These are phyloP conservation scores for Alternaria sp. DNA, from an alignment of 2,329 filamentous ascomycete species.

Conservation along the genomic window DNA sequence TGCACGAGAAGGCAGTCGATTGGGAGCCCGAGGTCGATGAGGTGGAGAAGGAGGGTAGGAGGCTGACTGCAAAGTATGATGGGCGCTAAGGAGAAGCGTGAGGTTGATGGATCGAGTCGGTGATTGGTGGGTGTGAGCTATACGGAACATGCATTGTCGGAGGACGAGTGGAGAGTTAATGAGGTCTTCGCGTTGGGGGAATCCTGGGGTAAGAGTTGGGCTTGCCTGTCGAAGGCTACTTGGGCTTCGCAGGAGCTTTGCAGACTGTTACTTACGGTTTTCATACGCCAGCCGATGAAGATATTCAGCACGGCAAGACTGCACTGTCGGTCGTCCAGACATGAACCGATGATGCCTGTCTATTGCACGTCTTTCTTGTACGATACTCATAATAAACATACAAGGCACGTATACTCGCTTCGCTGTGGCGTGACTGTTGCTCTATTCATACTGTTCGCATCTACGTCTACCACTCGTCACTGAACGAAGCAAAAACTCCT, in stretches of 20 bases:
- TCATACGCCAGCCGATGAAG: not conserved
- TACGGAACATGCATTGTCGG: not conserved
- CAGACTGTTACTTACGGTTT: not conserved
- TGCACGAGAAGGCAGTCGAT: slow-evolving; percentile 15
- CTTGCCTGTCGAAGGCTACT: not conserved
- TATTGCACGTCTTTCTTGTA: not conserved
- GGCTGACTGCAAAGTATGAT: slow-evolving; percentile 27
- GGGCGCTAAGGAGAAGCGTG: slow-evolving; percentile 3
- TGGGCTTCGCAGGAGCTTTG: not conserved
- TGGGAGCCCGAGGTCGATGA: slow-evolving; percentile 18
- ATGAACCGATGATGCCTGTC: not conserved
- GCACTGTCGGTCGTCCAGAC: not conserved
- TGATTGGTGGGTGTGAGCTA: not conserved
- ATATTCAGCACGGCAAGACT: not conserved
- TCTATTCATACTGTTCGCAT: not conserved
- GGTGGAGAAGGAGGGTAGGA: slow-evolving; percentile 24
- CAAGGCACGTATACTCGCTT: not conserved
- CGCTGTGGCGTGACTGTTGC: not conserved
- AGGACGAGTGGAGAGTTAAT: not conserved
- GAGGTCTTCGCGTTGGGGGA: not conserved
- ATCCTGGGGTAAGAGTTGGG: not conserved
- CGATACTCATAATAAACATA: not conserved
- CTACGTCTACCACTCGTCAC: not conserved
- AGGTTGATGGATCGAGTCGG: not conserved
- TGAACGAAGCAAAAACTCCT: not conserved